Evolutionary conservation across 1,284 basidiomycete genomes (phyloP), one percentile per base, ranked within the genome.

Genomic region (Cryptococcus depauperatus): DNA sequence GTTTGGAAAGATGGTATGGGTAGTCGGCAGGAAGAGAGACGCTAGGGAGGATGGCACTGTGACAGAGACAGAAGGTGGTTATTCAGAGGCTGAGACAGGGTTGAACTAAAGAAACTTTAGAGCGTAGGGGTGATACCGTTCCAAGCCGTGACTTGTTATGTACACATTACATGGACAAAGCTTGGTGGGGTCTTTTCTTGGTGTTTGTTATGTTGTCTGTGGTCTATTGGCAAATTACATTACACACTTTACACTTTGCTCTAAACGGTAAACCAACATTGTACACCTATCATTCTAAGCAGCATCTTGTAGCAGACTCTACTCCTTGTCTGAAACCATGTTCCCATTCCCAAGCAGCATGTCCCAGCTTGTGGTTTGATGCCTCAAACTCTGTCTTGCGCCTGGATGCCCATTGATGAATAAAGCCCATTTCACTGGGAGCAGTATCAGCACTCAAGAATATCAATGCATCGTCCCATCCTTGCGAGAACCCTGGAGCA

Each of bases 401-500:
- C 29, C 71, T 69, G 56, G 74, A 76, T 35, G 73, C 69, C 81
- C 82, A 83, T 35, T 76, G 74, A 9, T 74, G 74, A 46, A 74
- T 70, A 62, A 83, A 83, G 23, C 82, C 83, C 19, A 85, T 68
- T 64, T 82, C 79, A 51, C 56, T 56, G 7, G 37, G 74, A 68
- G 44, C 74, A 46, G 43, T 52, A 47, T 43, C 58, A 49, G 47
- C 63, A 55, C 19, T 59, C 50, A 62, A 44, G 68, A 84, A 84
- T 37, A 69, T 52, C 56, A 79, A 75, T 0, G 80, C 79, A 56
- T 85, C 84, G 40, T 79, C 76, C 84, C 84, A 88, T 0, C 84
- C 85, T 46, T 73, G 65, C 2, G 70, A 50, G 60, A 83, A 87
- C 1, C 83, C 85, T 1, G 77, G 74, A 22, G 69, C 73, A 59